Conservation (phyloP, 1,284 basidiomycete species). For the Cryptococcus neoformans region DNA sequence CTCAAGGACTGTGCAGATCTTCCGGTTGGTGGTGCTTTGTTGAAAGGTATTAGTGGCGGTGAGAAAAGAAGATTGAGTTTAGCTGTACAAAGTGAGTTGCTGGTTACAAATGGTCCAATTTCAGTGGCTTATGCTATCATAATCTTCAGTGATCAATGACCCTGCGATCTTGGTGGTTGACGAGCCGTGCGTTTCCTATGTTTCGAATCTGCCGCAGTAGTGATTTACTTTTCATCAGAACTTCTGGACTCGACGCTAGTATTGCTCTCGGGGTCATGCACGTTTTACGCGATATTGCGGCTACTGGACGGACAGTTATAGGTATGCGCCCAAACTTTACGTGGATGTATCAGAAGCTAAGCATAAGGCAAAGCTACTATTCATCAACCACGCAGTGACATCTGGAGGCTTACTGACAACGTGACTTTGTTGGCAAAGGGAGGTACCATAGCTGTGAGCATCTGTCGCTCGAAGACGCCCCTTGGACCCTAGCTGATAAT, state of each 20-base stretch:
- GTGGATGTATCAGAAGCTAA: not conserved
- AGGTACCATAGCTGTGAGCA: constrained; percentile 47
- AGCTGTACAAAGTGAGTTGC: constrained; percentile 52
- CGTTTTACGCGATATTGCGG: constrained; percentile 53
- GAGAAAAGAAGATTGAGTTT: constrained; percentile 57
- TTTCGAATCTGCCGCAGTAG: not conserved
- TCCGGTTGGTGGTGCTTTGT: constrained; percentile 55
- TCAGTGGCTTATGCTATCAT: not conserved
- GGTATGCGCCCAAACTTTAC: constrained; percentile 20
- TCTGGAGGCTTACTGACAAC: constrained; percentile 53
- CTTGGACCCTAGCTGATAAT: constrained; percentile 1
- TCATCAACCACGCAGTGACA: constrained; percentile 57
- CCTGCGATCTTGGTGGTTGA: constrained; percentile 54
- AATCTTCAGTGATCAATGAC: constrained; percentile 48
- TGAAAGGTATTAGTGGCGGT: constrained; percentile 57
- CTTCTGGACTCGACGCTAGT: constrained; percentile 54
- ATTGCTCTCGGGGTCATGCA: constrained; percentile 52
- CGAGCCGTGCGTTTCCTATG: constrained; percentile 40
- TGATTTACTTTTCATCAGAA: constrained; percentile 13
- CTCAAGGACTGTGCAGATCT: constrained; percentile 56
- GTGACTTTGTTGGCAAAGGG: constrained; percentile 56
- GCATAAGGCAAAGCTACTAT: constrained; percentile 47
- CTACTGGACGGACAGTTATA: constrained; percentile 56
- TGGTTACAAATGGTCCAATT: not conserved
- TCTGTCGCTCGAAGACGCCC: not conserved